Conservation (phyloP, 2,329 filamentous ascomycete genomes). For the Claviceps citrina region DNA sequence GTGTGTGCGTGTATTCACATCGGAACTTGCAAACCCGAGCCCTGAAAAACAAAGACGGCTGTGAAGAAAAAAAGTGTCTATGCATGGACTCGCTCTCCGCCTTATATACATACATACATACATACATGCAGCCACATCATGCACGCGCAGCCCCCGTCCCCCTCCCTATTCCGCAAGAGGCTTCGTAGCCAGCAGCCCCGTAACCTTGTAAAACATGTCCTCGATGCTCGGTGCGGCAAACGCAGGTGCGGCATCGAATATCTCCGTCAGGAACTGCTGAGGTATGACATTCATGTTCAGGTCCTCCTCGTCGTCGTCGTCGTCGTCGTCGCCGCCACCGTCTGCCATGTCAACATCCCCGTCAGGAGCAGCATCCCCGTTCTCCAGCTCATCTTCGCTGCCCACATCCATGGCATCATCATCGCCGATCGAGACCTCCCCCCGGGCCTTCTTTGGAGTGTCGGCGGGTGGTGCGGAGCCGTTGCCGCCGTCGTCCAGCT, state of each 20-base stretch:
- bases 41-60: no score
- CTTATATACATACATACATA: conserved; percentile 1
- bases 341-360: conserved; percentile 29
- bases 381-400: conserved; percentile 27
- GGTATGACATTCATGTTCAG: conserved; percentile 46
- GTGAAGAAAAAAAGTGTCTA: neutral
- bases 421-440: conserved; percentile 22
- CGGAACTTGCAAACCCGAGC: no score
- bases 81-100: neutral
- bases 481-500: conserved; percentile 29
- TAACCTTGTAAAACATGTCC: conserved; percentile 61
- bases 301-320: conserved; percentile 21
- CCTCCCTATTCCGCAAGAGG: conserved; percentile 1
- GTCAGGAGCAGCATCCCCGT: conserved; percentile 21
- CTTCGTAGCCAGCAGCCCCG: conserved; percentile 42
- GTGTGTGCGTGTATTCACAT: no score
- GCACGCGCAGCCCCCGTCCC: neutral
- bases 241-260: conserved; percentile 55
- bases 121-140: neutral
- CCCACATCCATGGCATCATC: conserved; percentile 24
- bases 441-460: conserved; percentile 13
- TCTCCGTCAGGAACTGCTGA: conserved; percentile 50
- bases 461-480: conserved; percentile 16
- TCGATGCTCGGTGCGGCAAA: conserved; percentile 57
- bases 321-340: conserved; percentile 25